Base-by-base conservation (phyloP, 2,329 filamentous ascomycete genomes). In the Penicillium sp. region DNA sequence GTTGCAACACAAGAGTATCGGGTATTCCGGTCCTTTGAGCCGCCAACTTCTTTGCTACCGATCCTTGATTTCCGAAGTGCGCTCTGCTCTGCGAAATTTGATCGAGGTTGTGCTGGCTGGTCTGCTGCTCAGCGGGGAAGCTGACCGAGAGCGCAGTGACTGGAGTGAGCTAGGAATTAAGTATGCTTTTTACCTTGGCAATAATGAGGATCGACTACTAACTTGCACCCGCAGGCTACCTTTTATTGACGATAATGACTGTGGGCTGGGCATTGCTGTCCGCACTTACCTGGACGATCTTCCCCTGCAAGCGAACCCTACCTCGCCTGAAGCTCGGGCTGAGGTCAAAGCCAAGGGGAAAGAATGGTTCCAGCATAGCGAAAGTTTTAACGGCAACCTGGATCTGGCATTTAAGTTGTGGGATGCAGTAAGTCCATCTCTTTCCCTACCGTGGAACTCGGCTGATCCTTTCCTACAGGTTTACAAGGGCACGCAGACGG, bases 21-120 rank as follows among this genome's bases (percentile, higher is more conserved):
- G 92, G 18, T 98, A 95, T 65, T 95, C 90, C 2, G 92, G 92
- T 0, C 90, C 92, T 1, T 74, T 98, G 1, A 95, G 88, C 71
- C 83, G 92, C 63, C 88, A 90, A 50, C 73, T 95, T 35, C 74
- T 98, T 28, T 82, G 80, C 16, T 98, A 89, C 70, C 84, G 87
- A 44, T 89, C 87, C 1, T 73, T 96, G 41, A 80, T 87, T 27
- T 82, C 82, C 2, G 79, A 85, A 27, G 81, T 95, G 15, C 83
- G 89, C 26, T 79, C 83, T 47, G 79, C 81, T 22, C 74, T 94
- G 47, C 79, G 92, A 32, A 88, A 94, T 60, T 68, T 96, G 23
- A 69, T 92, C 10, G 92, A 98, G 65, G 84, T 87, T 28, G 78
- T 90, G 46, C 72, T 89, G 13, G 81, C 81, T 4, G 82, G 84